Evolutionary conservation across 148 eudicot species (phyloP), one percentile per base, ranked within the genome.

Genomic region (Persicaria tinctoria): DNA sequence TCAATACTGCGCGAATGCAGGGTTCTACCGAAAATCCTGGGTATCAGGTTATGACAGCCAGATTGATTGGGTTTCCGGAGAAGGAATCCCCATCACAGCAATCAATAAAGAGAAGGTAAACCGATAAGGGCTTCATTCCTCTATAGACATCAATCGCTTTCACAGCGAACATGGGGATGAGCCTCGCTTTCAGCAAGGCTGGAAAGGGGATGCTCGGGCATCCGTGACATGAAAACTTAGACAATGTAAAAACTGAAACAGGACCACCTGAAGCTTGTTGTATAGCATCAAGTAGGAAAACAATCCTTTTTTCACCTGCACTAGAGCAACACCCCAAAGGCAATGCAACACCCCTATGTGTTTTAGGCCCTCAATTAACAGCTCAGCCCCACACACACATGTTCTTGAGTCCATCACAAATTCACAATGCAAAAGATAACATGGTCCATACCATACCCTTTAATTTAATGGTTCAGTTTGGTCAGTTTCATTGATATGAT

Each of bases 401-500:
- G 63, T 57, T 57, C 63, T 57, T 57, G 27, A 27, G 32, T 32
- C 68, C 8, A 17, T 57, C 63, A 57, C n/a, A n/a, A n/a, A n/a
- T n/a, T n/a, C n/a, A n/a, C 8, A 57, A 57, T 32, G 7, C 32
- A 57, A 60, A 54, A 60, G 68, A 60, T 64, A 64, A 38, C 46
- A 64, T 41, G 70, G 70, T 64, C 70, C 70, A 64, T 13, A 64
- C 70, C 70, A 64, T 13, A 64, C 70, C 1, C 47, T 64, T 32
- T 3, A 32, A 64, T 60, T 9, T 1, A 60, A 7, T 8, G 18
- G 17, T 64, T 64, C 68, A 27, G 6, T 10, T 63, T 63, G 45
- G 16, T 63, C 45, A 17, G 45, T 63, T 32, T 63, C 20, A 10
- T 63, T 11, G 68, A 63, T 9, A 32, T 32, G 41, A 32, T 10